phyloP scores from a whole-genome alignment of 306 rosid species.

The Rosa rugosa region DNA sequence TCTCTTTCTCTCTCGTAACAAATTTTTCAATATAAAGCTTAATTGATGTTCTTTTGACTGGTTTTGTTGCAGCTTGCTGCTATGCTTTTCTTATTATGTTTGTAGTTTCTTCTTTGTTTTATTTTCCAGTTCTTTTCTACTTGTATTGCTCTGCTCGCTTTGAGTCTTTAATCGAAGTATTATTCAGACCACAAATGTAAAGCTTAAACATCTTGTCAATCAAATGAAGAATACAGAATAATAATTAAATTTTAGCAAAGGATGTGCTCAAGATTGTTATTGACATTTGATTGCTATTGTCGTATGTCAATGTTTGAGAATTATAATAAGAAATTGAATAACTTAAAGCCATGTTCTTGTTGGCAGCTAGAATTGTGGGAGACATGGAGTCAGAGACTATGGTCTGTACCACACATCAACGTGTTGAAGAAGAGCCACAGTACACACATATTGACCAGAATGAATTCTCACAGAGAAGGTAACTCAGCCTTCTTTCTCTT shows the following conservation, averaged over 20 bases:
- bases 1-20: no score
- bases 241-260: no score
- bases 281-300: not conserved
- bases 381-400: not conserved
- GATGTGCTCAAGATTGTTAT: not conserved
- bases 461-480: constrained; percentile 72
- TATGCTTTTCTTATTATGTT: not conserved
- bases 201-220: not conserved
- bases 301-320: not conserved
- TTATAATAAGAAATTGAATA: not conserved
- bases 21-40: no score
- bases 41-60: not conserved
- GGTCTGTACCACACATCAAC: constrained; percentile 52
- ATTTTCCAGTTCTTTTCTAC: not conserved
- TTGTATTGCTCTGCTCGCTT: not conserved
- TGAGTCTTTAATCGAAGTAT: not conserved
- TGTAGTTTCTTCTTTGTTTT: not conserved
- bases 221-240: not conserved
- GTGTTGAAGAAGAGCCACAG: constrained; percentile 49
- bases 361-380: not conserved
- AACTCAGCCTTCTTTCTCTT: constrained; percentile 18
- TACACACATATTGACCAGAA: constrained; percentile 65
- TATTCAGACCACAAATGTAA: not conserved
- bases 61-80: no score
- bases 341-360: not conserved